Percentiles rank a stretch among this genome's conserved stretches.
Evolutionary conservation across 192 early-diverging fungal species (phyloP).

Genomic region (Neocallimastix lanati): DNA sequence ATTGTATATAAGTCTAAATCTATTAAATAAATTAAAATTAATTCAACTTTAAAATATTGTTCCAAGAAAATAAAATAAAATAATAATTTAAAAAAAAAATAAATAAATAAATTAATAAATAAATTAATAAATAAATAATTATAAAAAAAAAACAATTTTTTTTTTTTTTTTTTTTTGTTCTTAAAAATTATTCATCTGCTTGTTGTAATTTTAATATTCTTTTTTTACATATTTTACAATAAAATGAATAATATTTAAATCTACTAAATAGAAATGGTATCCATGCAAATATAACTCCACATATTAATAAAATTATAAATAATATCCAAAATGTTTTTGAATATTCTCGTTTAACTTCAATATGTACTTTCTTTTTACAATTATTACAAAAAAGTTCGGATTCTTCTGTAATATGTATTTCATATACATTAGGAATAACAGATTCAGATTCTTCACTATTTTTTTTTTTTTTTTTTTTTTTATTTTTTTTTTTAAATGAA

Average conservation of each 20-base stretch:
- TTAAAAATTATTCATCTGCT: background rate
- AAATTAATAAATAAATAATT: too few relatives aligned
- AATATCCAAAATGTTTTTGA: background rate
- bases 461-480: too few relatives aligned
- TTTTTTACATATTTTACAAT: background rate
- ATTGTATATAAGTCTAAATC: too few relatives aligned
- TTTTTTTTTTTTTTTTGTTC: too few relatives aligned
- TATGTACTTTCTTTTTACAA: background rate
- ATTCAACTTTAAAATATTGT: too few relatives aligned
- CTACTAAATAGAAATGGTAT: background rate
- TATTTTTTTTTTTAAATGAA: too few relatives aligned
- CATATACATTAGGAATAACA: background rate
- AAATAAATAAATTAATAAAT: too few relatives aligned
- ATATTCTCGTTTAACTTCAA: background rate
- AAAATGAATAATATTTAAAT: background rate
- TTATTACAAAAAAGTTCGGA: background rate
- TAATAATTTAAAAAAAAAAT: too few relatives aligned
- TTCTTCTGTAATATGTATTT: background rate
- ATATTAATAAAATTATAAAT: background rate
- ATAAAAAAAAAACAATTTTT: too few relatives aligned
- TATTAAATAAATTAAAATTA: too few relatives aligned
- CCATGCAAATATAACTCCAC: background rate
- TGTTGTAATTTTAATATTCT: background rate
- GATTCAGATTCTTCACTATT: background rate
- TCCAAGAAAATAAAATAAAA: too few relatives aligned